phyloP scores from a whole-genome alignment of 2,329 filamentous ascomycete genomes.

The Diplodia intermedia region DNA sequence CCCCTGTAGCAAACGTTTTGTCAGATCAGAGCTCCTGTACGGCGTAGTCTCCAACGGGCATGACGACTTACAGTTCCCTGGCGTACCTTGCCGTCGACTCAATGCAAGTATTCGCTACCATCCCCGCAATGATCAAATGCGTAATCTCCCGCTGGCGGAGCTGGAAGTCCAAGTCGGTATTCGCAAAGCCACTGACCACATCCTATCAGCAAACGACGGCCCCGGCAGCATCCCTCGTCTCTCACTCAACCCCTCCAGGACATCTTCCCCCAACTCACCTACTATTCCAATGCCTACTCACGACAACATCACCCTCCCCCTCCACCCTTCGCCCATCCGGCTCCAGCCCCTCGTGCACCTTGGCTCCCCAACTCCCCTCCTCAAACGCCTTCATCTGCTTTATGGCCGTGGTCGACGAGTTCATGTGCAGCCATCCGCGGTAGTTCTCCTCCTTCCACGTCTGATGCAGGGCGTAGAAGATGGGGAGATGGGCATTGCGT shows the following conservation, averaged over 20 bases:
- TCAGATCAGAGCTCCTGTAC: neutral
- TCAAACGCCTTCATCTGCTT: neutral
- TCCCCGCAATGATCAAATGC: slow-evolving; percentile 43
- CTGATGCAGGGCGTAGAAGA: slow-evolving; percentile 49
- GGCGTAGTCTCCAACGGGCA: neutral
- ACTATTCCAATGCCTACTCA: neutral
- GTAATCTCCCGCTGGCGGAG: slow-evolving; percentile 45
- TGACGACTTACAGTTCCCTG: slow-evolving; percentile 39
- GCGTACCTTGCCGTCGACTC: slow-evolving; percentile 48
- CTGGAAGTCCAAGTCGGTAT: slow-evolving; percentile 48
- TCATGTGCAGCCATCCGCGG: slow-evolving; percentile 43
- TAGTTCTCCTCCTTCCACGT: slow-evolving; percentile 38
- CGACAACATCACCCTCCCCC: neutral
- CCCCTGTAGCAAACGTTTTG: neutral
- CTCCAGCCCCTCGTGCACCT: neutral
- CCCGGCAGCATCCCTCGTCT: too few species aligned
- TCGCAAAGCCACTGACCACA: slow-evolving; percentile 42
- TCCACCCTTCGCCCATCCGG: neutral
- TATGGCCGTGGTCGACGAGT: slow-evolving; percentile 36
- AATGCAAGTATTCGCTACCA: slow-evolving; percentile 46
- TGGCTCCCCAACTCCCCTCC: neutral
- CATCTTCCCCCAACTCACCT: neutral
- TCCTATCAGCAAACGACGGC: neutral
- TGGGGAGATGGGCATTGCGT: slow-evolving; percentile 37
- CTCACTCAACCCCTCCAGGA: too few species aligned